Conservation (phyloP, 768 basidiomycete species). For the Harrya chromipes region DNA sequence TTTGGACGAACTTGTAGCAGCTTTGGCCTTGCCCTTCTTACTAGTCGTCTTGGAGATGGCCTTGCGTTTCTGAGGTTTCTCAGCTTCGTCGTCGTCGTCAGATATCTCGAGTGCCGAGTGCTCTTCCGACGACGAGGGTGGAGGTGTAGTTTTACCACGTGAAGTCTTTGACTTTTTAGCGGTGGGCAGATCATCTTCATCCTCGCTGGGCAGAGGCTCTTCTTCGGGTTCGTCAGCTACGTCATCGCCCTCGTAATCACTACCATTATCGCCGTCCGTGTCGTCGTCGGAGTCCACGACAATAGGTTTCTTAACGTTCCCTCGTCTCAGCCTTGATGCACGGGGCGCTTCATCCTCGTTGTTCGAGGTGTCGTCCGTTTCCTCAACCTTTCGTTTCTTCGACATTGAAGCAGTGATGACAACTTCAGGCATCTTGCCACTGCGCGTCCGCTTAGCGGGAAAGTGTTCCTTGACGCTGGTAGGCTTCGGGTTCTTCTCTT, state of each 20-base stretch:
- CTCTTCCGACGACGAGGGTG: conserved; percentile 34
- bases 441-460: conserved; percentile 31
- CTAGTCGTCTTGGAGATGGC: conserved; percentile 17
- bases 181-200: conserved; percentile 19
- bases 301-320: conserved; percentile 34
- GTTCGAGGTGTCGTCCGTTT: conserved; percentile 23
- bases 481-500: conserved; percentile 19
- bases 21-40: conserved; percentile 22
- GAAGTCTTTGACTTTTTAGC: conserved; percentile 22
- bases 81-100: conserved; percentile 24
- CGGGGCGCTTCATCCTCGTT: conserved; percentile 37
- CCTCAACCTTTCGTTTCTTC: conserved; percentile 17
- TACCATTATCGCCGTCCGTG: conserved; percentile 30
- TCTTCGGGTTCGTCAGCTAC: conserved; percentile 39
- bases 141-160: conserved; percentile 25
- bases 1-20: conserved; percentile 28
- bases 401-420: conserved; percentile 40
- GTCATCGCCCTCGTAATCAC: conserved; percentile 33
- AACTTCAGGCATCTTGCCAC: conserved; percentile 54
- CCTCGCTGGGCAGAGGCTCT: conserved; percentile 25
- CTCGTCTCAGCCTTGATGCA: conserved; percentile 37
- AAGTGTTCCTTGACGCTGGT: conserved; percentile 16
- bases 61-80: conserved; percentile 35
- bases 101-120: conserved; percentile 20
- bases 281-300: conserved; percentile 55